A percentile compares a stretch with the other conserved stretches of the same genome.
Conservation (phyloP, 1,139 yeast species). For the Kodamaea anthophila region DNA sequence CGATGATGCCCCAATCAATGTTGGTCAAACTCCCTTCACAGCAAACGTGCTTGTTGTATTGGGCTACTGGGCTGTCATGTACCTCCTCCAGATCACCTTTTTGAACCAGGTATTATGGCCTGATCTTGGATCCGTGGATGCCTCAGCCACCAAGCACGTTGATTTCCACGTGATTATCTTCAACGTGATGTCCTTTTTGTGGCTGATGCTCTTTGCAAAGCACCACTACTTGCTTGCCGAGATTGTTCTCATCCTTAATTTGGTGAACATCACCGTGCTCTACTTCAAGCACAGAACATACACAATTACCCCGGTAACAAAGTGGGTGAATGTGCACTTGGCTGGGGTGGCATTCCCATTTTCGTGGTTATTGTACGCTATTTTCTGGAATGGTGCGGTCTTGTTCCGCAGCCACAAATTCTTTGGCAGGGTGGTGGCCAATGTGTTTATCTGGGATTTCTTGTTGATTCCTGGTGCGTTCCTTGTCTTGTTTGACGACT, state of each 20-base stretch:
- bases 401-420: conserved; percentile 51
- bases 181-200: conserved; percentile 52
- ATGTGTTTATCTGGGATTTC: conserved; percentile 73
- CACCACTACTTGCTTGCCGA: conserved; percentile 53
- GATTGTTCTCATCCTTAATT: conserved; percentile 49
- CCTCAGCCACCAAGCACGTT: conserved; percentile 28
- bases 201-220: conserved; percentile 57
- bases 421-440: conserved; percentile 63
- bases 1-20: conserved; percentile 41
- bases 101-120: conserved; percentile 47
- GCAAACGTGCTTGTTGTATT: conserved; percentile 47
- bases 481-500: conserved; percentile 58
- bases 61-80: conserved; percentile 53
- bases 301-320: conserved; percentile 42
- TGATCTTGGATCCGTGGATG: conserved; percentile 26
- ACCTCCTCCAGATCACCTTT: conserved; percentile 49
- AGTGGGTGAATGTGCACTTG: conserved; percentile 55
- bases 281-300: conserved; percentile 60
- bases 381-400: conserved; percentile 84
- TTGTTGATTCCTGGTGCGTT: conserved; percentile 57
- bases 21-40: conserved; percentile 61
- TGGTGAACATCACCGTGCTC: conserved; percentile 50
- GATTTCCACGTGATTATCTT: conserved; percentile 60
- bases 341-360: conserved; percentile 67
- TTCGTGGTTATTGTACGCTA: conserved; percentile 64